Percentiles rank a stretch among this genome's conserved stretches.
Conservation (phyloP, 2,329 filamentous ascomycete genomes). For the Tricladium varicosporioides region DNA sequence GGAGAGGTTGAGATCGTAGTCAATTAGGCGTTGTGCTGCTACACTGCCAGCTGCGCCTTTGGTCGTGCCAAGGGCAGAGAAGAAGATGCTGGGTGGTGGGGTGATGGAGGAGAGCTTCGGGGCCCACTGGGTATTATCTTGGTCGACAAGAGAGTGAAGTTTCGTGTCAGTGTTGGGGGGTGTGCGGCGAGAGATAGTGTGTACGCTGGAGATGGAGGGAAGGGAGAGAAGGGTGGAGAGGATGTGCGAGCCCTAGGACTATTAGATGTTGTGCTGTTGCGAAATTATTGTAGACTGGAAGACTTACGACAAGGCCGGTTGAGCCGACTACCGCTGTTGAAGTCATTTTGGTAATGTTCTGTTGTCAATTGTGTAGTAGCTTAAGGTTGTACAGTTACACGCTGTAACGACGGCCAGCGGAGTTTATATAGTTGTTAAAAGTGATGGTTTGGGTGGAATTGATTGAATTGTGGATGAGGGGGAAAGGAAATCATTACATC, state of each 20-base stretch:
- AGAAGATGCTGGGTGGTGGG: slow-evolving; percentile 61
- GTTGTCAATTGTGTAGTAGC: not conserved
- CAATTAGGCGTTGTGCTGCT: slow-evolving; percentile 80
- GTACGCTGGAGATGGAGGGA: slow-evolving; percentile 50
- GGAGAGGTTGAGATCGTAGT: slow-evolving; percentile 81
- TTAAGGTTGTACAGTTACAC: not conserved
- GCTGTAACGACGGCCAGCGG: too few species aligned
- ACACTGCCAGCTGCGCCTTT: slow-evolving; percentile 71
- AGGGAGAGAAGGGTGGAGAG: slow-evolving; percentile 61
- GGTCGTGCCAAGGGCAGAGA: slow-evolving; percentile 81
- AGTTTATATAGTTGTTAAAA: too few species aligned
- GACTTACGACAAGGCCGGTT: slow-evolving; percentile 48
- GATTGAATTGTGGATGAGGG: not conserved
- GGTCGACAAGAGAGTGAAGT: slow-evolving; percentile 63
- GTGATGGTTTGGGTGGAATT: not conserved
- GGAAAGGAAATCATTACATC: not conserved
- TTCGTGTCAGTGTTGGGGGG: slow-evolving; percentile 53
- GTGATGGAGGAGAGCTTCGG: slow-evolving; percentile 52
- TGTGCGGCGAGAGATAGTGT: slow-evolving; percentile 61
- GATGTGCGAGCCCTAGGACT: slow-evolving; percentile 63
- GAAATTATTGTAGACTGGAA: not conserved
- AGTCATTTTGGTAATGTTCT: slow-evolving; percentile 36
- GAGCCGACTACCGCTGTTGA: slow-evolving; percentile 43
- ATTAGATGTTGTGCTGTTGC: too few species aligned
- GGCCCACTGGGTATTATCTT: slow-evolving; percentile 70